A percentile compares a stretch with the other conserved stretches of the same genome.
These are phyloP conservation scores for Tulasnella sp. DNA, from an alignment of 768 basidiomycete species.

Conservation along the genomic window DNA sequence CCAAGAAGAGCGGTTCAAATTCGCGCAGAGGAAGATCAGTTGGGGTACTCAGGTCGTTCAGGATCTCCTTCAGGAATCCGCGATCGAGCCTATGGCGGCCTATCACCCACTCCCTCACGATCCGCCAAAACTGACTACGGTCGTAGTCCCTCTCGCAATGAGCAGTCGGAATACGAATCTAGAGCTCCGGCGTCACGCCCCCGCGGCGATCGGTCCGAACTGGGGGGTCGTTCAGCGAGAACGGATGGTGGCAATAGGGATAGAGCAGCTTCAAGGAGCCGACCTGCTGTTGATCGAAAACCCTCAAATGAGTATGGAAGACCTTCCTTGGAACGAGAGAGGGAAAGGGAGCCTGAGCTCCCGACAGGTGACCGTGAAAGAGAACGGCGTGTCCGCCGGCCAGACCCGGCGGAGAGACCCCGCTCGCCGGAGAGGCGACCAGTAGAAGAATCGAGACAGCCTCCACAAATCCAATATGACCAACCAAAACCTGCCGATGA, in stretches of 20 bases:
- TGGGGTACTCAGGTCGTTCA: neutral
- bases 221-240: neutral
- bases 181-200: neutral
- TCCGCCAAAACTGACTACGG: neutral
- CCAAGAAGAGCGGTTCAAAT: neutral
- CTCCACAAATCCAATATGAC: neutral
- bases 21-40: neutral
- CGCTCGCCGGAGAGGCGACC: neutral
- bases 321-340: neutral
- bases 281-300: slow-evolving; percentile 3
- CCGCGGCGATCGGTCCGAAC: neutral
- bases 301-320: neutral
- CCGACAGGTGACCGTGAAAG: neutral
- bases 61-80: neutral
- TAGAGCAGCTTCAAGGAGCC: neutral
- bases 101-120: neutral
- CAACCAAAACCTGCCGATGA: neutral
- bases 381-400: neutral
- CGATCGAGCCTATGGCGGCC: neutral
- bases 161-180: neutral
- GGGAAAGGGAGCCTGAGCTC: neutral
- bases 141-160: neutral
- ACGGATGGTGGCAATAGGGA: neutral
- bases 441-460: neutral
- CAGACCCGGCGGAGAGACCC: neutral